Evolutionary conservation across 805 yeast genomes (phyloP).

Genomic region (Wickerhamomyces silvicola): DNA sequence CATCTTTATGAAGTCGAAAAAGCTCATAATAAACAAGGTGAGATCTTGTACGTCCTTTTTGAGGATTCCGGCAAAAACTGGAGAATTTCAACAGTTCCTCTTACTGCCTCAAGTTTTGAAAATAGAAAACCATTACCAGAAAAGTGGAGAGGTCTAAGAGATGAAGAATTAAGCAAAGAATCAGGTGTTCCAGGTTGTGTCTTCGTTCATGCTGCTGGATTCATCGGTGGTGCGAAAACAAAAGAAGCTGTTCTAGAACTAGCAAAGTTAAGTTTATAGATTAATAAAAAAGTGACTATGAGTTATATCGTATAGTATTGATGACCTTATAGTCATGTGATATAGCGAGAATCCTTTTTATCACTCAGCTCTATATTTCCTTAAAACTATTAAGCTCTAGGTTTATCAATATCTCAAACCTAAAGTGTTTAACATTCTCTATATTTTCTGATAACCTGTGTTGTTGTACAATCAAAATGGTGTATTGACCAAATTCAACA

Average conservation of each 20-base stretch:
- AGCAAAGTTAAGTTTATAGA: slow-evolving; percentile 44
- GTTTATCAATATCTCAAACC: too few relatives aligned
- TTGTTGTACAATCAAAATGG: too few relatives aligned
- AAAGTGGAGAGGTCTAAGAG: slow-evolving; percentile 93
- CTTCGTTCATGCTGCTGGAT: slow-evolving; percentile 94
- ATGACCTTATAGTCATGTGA: too few relatives aligned
- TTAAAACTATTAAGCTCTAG: too few relatives aligned
- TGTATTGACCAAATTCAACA: too few relatives aligned
- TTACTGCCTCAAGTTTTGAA: slow-evolving; percentile 68
- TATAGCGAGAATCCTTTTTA: too few relatives aligned
- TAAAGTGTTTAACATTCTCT: too few relatives aligned
- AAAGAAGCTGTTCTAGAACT: slow-evolving; percentile 70
- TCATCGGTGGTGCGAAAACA: slow-evolving; percentile 89
- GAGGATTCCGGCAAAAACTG: slow-evolving; percentile 64
- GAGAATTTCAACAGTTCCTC: slow-evolving; percentile 92
- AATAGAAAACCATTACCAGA: slow-evolving; percentile 86
- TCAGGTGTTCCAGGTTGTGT: slow-evolving; percentile 85
- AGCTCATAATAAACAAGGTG: slow-evolving; percentile 46
- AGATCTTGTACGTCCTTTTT: slow-evolving; percentile 72
- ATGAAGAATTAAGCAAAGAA: slow-evolving; percentile 64
- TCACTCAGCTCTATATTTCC: too few relatives aligned
- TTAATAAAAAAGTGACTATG: too few relatives aligned
- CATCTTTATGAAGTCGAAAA: slow-evolving; percentile 74
- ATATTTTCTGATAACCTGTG: too few relatives aligned
- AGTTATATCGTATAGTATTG: too few relatives aligned